Base-by-base conservation (phyloP, 805 yeast species). In the Isabelozyma pseudorhagii region DNA sequence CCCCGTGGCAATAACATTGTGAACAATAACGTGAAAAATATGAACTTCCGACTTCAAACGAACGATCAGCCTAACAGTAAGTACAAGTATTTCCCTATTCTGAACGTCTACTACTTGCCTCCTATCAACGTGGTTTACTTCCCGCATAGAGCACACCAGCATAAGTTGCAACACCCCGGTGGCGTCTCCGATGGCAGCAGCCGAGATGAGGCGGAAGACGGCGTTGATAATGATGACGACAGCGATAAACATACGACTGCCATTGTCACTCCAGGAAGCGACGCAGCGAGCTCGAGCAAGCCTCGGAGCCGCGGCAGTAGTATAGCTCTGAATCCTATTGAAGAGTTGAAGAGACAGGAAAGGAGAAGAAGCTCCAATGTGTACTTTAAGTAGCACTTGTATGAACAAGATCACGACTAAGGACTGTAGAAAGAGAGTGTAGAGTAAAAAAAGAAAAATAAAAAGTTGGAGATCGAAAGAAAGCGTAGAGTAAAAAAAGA, bases 81-180 rank as follows among this genome's bases (percentile, higher is more conserved):
- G 17, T 80, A 80, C 55, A 78, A 78, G 51, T 79, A 79, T 52
- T 78, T 77, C 59, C 81, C 82, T 2, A 73, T 79, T 44, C 75
- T 76, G 50, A 69, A 68, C 50, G 80, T 78, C 27, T 79, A 79
- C 55, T 79, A 78, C 61, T 60, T 77, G 47, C 82, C 82, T 6
- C 83, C 83, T 2, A 78, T 79, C 38, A 80, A 79, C 57, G 81
- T 74, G 42, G 83, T 79, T 5, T 79, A 79, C 56, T 74, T 80
- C 50, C 83, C 83, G 1, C 83, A 79, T 56, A 70, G 81, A 5
- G 82, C 77, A 6, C 83, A 80, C 54, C 83, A 73, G 40, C 52
- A 52, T 25, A 46, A 55, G 40, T 45, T 45, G 14, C 36, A 42
- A 17, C 52, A 54, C 45, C 57, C 50, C 15, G 47, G 40, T 8